Evolutionary conservation across 441 rosid genomes (phyloP).

Genomic region (Croton setiger): DNA sequence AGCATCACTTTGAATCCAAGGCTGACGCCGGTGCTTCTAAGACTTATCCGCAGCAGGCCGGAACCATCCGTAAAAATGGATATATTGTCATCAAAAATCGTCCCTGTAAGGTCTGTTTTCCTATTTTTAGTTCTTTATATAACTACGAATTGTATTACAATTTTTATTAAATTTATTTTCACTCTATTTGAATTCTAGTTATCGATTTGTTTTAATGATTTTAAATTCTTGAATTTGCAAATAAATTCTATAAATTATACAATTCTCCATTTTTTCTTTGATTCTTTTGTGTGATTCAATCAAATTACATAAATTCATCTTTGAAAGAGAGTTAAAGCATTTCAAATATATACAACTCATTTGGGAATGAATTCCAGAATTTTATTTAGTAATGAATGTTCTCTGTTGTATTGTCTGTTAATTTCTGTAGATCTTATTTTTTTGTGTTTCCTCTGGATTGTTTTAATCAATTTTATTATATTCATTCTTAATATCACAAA

Average conservation of each 20-base stretch:
- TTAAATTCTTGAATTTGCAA: too few species aligned
- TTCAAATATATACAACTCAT: too few species aligned
- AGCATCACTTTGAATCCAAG: constrained; percentile 79
- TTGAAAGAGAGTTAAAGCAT: not conserved
- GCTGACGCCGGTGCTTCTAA: constrained; percentile 79
- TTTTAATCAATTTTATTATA: too few species aligned
- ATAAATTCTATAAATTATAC: not conserved
- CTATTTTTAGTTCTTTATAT: not conserved
- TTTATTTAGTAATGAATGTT: too few species aligned
- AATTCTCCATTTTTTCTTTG: not conserved
- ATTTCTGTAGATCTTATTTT: too few species aligned
- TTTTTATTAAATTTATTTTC: not conserved
- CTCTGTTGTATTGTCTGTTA: too few species aligned
- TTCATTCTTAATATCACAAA: too few species aligned
- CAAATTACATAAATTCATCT: too few species aligned
- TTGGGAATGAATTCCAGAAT: too few species aligned
- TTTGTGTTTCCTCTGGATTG: too few species aligned
- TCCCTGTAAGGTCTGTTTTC: constrained; percentile 46
- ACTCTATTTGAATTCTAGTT: too few species aligned
- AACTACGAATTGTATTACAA: not conserved
- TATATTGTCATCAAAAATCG: constrained; percentile 70
- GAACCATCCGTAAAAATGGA: constrained; percentile 75
- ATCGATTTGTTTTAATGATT: too few species aligned
- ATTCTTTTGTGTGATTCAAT: not conserved
- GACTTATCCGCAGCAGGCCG: constrained; percentile 71